Evolutionary conservation across 2,329 filamentous ascomycete species (phyloP), one percentile per base, ranked within the genome.

Genomic region (Claviceps arundinis): DNA sequence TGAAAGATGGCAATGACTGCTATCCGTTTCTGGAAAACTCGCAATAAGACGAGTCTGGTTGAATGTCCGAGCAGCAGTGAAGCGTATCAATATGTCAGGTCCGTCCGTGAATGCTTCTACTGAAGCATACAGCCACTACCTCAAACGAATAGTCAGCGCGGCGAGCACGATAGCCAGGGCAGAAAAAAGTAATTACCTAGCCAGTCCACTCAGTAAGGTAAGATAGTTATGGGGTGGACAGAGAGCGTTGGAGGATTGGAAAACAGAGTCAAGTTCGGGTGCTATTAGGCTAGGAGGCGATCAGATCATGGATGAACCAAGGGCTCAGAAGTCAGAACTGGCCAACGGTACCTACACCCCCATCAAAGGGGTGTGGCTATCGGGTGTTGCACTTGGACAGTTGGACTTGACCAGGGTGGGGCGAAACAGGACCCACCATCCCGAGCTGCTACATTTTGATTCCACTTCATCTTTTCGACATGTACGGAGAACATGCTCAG

Each of bases 231-330:
- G 50, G 37, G 26, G 52, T 51, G 52, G 52, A 54, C 50, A 51
- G 50, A 51, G 48, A 40, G 47, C 41, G 53, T 42, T 43, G 55
- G 54, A 42, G 53, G 48, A 51, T 43, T 17, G 40, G 37, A 34
- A 49, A 51, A 38, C 5, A 38, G 45, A 19, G 45, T 47, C n/a
- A 47, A 47, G 45, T 47, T 47, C n/a, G 9, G 45, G n/a, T 37
- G 16, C 13, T n/a, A 16, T 34, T 5, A 17, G 16, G 26, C 22
- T 37, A 16, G 24, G 37, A 38, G 41, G 44, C 40, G 51, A 41
- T 45, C 42, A 22, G 40, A 41, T 38, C 42, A 50, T 50, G 30
- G 48, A 50, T 34, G 48, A 26, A 47, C 19, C 44, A 48, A 37
- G 45, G 37, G 26, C 3, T 34, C 30, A 34, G 30, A 34, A 34